Base-by-base conservation (phyloP, 371 early-diverging fungal species). In the Rhizopus microsporus region DNA sequence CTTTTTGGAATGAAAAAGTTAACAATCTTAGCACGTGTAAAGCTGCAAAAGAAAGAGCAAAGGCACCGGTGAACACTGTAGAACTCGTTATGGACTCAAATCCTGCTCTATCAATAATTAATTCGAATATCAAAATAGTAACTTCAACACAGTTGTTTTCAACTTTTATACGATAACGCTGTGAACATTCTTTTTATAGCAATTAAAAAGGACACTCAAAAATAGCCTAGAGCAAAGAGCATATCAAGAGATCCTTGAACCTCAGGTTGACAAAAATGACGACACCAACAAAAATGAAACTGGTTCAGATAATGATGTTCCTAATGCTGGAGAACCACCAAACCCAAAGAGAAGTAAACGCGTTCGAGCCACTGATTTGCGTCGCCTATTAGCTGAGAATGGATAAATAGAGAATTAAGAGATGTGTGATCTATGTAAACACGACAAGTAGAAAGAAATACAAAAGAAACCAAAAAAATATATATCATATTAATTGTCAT, bases 361-460 rank as follows among this genome's bases (percentile, higher is more conserved):
- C 16, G 16, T 29, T 45, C 16, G 32, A 56, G 15, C 46, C 9
- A 47, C 23, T 12, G 38, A 56, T 29, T 38, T 56, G 35, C 31
- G 32, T 34, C 30, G 3, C 39, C n/a, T n/a, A n/a, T 13, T 47
- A 33, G 56, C n/a, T 56, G 48, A 37, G 30, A 32, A 39, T 12
- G 47, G 23, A 56, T 29, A 47, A 15, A 47, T 35, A 35, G 23
- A 30, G 47, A 37, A 13, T 38, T 56, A 17, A 56, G 35, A 47
- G 56, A 56, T n/a, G n/a, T n/a, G n/a, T n/a, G n/a, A 45, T 17
- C 46, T 13, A 47, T 47, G 56, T 56, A 56, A 56, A n/a, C n/a
- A n/a, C n/a, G n/a, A n/a, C n/a, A n/a, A n/a, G 39, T 47, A 47
- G 34, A 56, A 23, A 35, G 17, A 56, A 29, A 7, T 29, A 45